Evolutionary conservation across 2,329 filamentous ascomycete species (phyloP).

Genomic region (Sporothrix brasiliensis): DNA sequence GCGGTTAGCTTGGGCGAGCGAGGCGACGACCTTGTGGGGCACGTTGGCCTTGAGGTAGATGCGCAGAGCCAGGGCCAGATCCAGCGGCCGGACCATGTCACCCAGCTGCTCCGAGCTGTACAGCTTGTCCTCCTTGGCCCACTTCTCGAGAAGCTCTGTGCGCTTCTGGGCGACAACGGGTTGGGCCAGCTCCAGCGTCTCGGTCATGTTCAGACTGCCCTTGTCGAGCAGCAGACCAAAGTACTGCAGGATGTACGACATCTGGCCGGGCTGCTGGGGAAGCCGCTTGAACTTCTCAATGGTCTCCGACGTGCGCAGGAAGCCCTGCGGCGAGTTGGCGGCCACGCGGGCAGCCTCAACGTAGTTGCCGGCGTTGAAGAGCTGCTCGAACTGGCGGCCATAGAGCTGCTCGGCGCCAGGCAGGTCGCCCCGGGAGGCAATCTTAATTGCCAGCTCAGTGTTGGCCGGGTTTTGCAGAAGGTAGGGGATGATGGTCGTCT

Average conservation of each 20-base stretch:
- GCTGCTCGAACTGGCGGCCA: constrained; percentile 86
- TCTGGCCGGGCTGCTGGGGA: constrained; percentile 77
- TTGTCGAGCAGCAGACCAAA: constrained; percentile 98
- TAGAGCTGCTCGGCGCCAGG: constrained; percentile 94
- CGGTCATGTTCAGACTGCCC: constrained; percentile 86
- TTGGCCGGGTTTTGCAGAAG: constrained; percentile 96
- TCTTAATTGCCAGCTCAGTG: constrained; percentile 88
- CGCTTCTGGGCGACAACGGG: constrained; percentile 91
- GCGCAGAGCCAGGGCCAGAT: constrained; percentile 80
- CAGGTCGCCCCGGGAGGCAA: constrained; percentile 90
- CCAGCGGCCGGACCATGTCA: constrained; percentile 88
- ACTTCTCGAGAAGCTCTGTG: constrained; percentile 96
- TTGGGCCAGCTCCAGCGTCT: constrained; percentile 89
- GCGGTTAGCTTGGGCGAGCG: constrained; percentile 91
- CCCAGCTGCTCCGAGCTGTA: constrained; percentile 95
- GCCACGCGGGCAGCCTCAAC: constrained; percentile 91
- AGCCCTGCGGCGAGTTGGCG: constrained; percentile 93
- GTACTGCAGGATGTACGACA: constrained; percentile 94
- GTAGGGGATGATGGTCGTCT: constrained; percentile 88
- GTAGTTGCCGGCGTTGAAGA: constrained; percentile 79
- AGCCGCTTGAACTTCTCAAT: constrained; percentile 94
- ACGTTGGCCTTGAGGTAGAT: constrained; percentile 92
- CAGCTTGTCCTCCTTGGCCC: constrained; percentile 94
- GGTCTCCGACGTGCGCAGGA: constrained; percentile 89
- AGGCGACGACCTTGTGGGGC: constrained; percentile 91